Evolutionary conservation across 2,329 filamentous ascomycete genomes (phyloP).

Genomic region (Cordyceps militaris): DNA sequence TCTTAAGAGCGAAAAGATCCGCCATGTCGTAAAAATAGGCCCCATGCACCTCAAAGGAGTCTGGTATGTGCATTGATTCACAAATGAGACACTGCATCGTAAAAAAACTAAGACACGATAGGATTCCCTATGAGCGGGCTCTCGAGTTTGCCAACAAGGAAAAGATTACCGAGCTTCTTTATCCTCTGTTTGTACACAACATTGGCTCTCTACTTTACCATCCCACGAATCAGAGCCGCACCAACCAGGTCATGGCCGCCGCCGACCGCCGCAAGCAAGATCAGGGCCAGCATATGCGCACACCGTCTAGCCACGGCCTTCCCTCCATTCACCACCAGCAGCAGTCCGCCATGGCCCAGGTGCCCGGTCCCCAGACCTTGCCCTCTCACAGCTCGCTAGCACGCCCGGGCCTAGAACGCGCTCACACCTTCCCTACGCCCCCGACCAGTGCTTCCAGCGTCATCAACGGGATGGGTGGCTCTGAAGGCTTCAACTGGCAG

Average conservation of each 20-base stretch:
- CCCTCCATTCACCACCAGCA: slow-evolving; percentile 66
- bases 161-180: slow-evolving; percentile 93
- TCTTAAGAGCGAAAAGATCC: slow-evolving; percentile 92
- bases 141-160: slow-evolving; percentile 99
- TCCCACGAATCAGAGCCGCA: slow-evolving; percentile 76
- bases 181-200: slow-evolving; percentile 95
- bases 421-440: slow-evolving; percentile 89
- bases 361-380: slow-evolving; percentile 51
- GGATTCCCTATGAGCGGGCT: slow-evolving; percentile 97
- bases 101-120: slow-evolving; percentile 33
- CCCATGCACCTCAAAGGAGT: slow-evolving; percentile 99
- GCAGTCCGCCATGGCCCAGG: slow-evolving; percentile 45
- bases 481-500: slow-evolving; percentile 76
- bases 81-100: slow-evolving; percentile 15
- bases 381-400: slow-evolving; percentile 64
- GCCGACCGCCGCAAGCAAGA: slow-evolving; percentile 71
- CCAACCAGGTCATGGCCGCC: slow-evolving; percentile 81
- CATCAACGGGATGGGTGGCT: slow-evolving; percentile 63
- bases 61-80: slow-evolving; percentile 56
- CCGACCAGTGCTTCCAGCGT: slow-evolving; percentile 89
- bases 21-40: slow-evolving; percentile 96
- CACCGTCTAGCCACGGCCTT: slow-evolving; percentile 45
- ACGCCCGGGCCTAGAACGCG: slow-evolving; percentile 72
- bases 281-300: slow-evolving; percentile 53
- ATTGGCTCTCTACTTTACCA: slow-evolving; percentile 92